Base-by-base conservation (phyloP, 148 eudicot genomes). In the Arbutus unedo region DNA sequence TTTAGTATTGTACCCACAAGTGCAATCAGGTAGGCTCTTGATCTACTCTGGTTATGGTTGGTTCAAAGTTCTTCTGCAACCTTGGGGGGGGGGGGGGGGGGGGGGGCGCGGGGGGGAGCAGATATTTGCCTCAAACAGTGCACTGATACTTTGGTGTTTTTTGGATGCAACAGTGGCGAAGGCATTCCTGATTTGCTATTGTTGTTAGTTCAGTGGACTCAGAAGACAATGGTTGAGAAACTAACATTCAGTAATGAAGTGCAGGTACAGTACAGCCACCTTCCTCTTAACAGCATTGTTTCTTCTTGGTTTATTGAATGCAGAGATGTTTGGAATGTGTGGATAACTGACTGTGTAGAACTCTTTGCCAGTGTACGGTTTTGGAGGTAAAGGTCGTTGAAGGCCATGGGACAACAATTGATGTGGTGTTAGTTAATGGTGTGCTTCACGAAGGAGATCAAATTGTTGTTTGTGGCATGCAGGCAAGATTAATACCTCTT, bases 401-500 rank as follows among this genome's bases (percentile, higher is more conserved):
- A 89, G 98, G 98, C 47, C 97, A 93, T 79, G 97, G 98, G 41
- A 94, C 97, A 78, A 93, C 98, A 53, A 93, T 93, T 53, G 98
- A 94, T 85, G 98, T 93, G 55, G 93, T 94, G 78, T 80, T 94
- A 79, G 97, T 94, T 23, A 94, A 94, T 85, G 97, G 98, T 45
- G 92, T 91, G 83, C 97, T 94, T 86, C 98, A 88, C 84, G 98
- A 94, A 91, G 97, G 98, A 78, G 97, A 93, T 80, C 95, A 93
- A 77, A 91, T 93, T 82, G 95, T 93, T 82, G 97, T 93, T 64
- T 90, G 95, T 85, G 96, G 98, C 84, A 89, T 94, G 92, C 92
- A 94, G 96, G 98, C 84, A 85, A 86, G 88, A 62, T 19, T 71
- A 11, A 45, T 84, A 56, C n/a, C 16, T 80, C 43, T 23, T 55